Percentiles rank a stretch among this genome's conserved stretches.
Evolutionary conservation across 2,329 filamentous ascomycete genomes (phyloP).

Genomic region (Lasiodiplodia hormozganensis): DNA sequence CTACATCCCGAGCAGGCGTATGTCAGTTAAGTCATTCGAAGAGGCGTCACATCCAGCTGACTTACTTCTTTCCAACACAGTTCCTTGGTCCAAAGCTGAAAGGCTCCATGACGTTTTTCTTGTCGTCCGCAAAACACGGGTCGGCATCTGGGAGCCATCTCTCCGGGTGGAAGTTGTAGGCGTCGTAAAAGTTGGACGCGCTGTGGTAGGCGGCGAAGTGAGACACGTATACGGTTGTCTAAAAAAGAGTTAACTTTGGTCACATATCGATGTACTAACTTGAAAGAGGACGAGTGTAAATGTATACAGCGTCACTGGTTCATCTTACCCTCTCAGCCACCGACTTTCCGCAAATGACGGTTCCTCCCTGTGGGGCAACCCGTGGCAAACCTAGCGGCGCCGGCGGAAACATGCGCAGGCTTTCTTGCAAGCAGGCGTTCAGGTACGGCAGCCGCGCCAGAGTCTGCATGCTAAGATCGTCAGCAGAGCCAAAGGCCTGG

Average conservation of each 20-base stretch:
- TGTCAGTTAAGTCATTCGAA: not conserved
- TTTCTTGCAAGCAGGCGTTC: conserved; percentile 51
- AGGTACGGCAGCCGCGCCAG: conserved; percentile 45
- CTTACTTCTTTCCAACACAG: conserved; percentile 46
- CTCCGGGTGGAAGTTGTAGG: conserved; percentile 49
- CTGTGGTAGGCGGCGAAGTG: conserved; percentile 29
- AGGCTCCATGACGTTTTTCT: conserved; percentile 47
- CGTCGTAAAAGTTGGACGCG: conserved; percentile 44
- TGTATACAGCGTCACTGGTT: conserved; percentile 7
- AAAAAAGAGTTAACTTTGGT: not conserved
- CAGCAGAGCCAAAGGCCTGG: conserved; percentile 37
- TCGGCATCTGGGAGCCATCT: conserved; percentile 47
- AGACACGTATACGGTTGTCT: conserved; percentile 28
- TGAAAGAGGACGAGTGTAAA: not conserved
- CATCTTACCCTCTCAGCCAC: conserved; percentile 42
- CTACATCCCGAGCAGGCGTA: conserved; percentile 31
- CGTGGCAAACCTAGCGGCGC: conserved; percentile 44
- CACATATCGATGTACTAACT: not conserved
- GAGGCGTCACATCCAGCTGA: conserved; percentile 11
- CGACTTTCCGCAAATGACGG: conserved; percentile 44
- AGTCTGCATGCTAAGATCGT: conserved; percentile 44
- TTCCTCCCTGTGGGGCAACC: conserved; percentile 44
- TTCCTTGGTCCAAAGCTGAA: conserved; percentile 54
- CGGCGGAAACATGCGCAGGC: conserved; percentile 51
- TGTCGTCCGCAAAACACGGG: conserved; percentile 38